Percentiles rank a stretch among this genome's conserved stretches.
Conservation (phyloP, 176 grass and related monocot species). For the Rhynchospora breviuscula region DNA sequence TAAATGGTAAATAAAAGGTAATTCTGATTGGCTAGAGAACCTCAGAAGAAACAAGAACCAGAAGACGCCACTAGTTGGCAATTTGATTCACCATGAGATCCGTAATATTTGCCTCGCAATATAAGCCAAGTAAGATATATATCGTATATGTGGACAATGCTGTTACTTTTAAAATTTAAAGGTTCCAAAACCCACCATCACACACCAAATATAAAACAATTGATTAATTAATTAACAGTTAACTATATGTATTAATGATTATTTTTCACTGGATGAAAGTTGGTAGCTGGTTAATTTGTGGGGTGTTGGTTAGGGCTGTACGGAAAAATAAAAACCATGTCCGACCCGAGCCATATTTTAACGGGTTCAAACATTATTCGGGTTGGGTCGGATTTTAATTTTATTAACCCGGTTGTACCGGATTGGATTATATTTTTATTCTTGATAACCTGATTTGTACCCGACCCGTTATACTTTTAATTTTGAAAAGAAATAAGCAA, state of each 20-base stretch:
- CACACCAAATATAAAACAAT: neutral
- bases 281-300: neutral
- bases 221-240: neutral
- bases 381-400: too few species aligned
- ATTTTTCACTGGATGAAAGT: neutral
- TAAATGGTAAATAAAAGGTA: neutral
- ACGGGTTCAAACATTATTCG: too few species aligned
- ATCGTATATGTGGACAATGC: too few species aligned
- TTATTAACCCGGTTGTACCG: too few species aligned
- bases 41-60: neutral
- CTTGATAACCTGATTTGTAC: too few species aligned
- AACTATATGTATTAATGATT: neutral
- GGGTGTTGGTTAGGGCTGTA: neutral
- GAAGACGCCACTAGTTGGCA: neutral
- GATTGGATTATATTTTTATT: too few species aligned
- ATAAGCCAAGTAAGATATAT: neutral
- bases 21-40: neutral
- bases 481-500: too few species aligned
- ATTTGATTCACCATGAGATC: neutral
- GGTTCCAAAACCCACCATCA: neutral
- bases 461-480: too few species aligned
- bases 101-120: neutral
- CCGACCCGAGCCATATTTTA: too few species aligned
- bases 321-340: too few species aligned
- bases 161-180: neutral